Base-by-base conservation (phyloP, 495 filamentous ascomycete species). In the Daldinia decipiens region DNA sequence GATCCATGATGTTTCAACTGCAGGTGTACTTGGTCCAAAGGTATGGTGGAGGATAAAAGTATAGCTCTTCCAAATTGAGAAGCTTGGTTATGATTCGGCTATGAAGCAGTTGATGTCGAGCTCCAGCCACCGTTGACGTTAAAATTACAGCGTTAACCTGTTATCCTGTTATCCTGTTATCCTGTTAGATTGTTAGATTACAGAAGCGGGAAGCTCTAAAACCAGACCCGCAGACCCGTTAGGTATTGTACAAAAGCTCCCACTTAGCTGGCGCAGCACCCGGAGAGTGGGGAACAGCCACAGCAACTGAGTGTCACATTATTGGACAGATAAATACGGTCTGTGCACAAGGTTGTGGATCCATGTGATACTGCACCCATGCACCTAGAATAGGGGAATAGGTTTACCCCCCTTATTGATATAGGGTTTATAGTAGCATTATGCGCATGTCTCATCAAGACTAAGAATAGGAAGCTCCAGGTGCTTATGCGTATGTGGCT, bases 1-100 rank as follows among this genome's bases (percentile, higher is more conserved):
- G 91, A 81, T 97, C 93, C 76, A 85, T 87, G 90, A 91, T 92
- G 74, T 54, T 47, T 45, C 43, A 62, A 63, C 63, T 65, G 21
- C 45, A 65, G 59, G 55, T 68, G 12, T 54, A 58, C 21, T 39
- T n/a, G 65, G 47, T 65, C 50, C 53, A 63, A 45, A 59, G 57
- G 27, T 26, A 53, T n/a, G 45, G 38, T 65, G 7, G 62, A 56
- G 47, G 31, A 19, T 31, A 34, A 60, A 32, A 53, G n/a, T 59
- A 27, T 31, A 56, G 60, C 65, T 62, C 57, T 54, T 65, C 65
- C 7, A 54, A 53, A 26, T 62, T 56, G 62, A 68, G 70, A 60
- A 61, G 65, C 65, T 57, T 50, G 38, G 7, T 51, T 60, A 26
- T 55, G 67, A 72, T 67, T 67, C 29, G 53, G 53, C 59, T 66